Percentiles rank a stretch among this genome's conserved stretches.
Evolutionary conservation across 2,329 filamentous ascomycete genomes (phyloP).

Genomic region (Pyrenophora tritici-repentis): DNA sequence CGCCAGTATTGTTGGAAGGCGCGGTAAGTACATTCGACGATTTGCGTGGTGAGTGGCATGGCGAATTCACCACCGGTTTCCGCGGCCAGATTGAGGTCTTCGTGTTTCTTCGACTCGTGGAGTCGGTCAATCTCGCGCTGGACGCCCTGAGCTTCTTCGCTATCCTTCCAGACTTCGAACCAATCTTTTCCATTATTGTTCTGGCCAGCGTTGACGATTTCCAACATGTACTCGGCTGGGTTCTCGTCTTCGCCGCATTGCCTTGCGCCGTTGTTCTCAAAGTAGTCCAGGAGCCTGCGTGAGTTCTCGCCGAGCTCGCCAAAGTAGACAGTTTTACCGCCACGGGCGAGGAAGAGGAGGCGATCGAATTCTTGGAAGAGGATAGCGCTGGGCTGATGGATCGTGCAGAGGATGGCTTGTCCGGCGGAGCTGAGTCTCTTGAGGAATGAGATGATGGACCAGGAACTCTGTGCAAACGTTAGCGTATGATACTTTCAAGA

Average conservation of each 20-base stretch:
- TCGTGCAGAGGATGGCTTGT: constrained; percentile 55
- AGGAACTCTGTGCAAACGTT: constrained; percentile 54
- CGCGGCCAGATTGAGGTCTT: constrained; percentile 32
- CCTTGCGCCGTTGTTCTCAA: constrained; percentile 67
- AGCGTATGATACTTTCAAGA: neutral
- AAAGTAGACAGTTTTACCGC: constrained; percentile 54
- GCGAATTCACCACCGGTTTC: constrained; percentile 51
- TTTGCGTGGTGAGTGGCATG: constrained; percentile 45
- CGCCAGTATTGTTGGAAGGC: constrained; percentile 55
- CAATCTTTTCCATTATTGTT: constrained; percentile 44
- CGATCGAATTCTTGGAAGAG: constrained; percentile 55
- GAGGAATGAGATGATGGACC: constrained; percentile 66
- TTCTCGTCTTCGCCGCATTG: constrained; percentile 67
- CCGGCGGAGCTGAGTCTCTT: constrained; percentile 61
- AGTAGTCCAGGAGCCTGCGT: constrained; percentile 54
- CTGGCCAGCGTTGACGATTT: constrained; percentile 47
- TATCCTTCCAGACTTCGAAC: constrained; percentile 48
- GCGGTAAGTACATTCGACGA: constrained; percentile 47
- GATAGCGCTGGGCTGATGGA: constrained; percentile 53
- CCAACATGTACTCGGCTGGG: constrained; percentile 78
- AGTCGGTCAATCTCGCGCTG: constrained; percentile 49
- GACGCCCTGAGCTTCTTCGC: constrained; percentile 28
- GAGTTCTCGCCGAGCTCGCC: constrained; percentile 54
- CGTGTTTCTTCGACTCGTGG: constrained; percentile 43
- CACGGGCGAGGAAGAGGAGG: constrained; percentile 51